phyloP scores from a whole-genome alignment of 2,329 filamentous ascomycete genomes.

The Penicillium occitanis region DNA sequence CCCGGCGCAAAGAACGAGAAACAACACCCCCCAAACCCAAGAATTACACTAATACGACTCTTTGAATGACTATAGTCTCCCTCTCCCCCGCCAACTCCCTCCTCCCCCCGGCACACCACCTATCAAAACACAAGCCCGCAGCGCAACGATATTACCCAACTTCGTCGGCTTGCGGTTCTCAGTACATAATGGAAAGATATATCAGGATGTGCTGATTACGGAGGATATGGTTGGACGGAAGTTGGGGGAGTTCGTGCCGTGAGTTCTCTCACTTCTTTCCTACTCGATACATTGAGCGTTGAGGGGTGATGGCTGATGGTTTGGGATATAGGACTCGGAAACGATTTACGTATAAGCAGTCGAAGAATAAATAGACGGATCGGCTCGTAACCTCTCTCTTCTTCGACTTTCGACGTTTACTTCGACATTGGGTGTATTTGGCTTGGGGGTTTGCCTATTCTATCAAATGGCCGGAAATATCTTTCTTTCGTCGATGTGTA shows the following conservation, averaged over 20 bases:
- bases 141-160: conserved; percentile 85
- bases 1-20: background rate
- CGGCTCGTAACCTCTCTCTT: conserved; percentile 1
- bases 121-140: conserved; percentile 82
- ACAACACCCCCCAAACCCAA: background rate
- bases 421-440: background rate
- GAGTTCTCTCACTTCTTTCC: conserved; percentile 44
- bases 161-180: conserved; percentile 89
- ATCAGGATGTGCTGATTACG: conserved; percentile 77
- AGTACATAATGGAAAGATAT: conserved; percentile 87
- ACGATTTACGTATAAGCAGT: conserved; percentile 66
- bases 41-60: background rate
- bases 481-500: conserved; percentile 5
- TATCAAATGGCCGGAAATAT: background rate
- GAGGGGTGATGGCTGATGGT: background rate
- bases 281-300: background rate
- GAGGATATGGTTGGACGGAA: conserved; percentile 98
- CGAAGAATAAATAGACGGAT: conserved; percentile 63
- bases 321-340: conserved; percentile 60
- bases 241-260: conserved; percentile 88
- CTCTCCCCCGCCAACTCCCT: conserved; percentile 43
- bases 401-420: background rate
- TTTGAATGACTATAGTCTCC: conserved; percentile 33
- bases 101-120: conserved; percentile 65
- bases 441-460: background rate